Base-by-base conservation (phyloP, 768 basidiomycete species). In the Suillus fuscotomentosus region DNA sequence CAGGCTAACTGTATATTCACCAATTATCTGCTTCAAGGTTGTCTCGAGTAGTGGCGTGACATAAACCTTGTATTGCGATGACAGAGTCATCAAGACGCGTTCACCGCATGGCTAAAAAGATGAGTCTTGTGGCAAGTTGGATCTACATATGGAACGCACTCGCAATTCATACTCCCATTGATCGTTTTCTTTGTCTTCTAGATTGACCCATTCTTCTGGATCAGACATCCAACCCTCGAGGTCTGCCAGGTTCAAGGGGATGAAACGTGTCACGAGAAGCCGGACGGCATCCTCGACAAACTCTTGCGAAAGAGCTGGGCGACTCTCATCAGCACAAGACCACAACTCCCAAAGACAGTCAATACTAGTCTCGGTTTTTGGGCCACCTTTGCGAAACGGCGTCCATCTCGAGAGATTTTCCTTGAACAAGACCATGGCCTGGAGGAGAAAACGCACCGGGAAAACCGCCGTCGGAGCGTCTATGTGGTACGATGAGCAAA, bases 111-210 rank as follows among this genome's bases (percentile, higher is more conserved):
- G 89, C 97, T 98, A 65, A 11, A 43, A 22, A 48, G 20, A 17
- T 60, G 70, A 34, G 65, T 24, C 47, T 53, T 48, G 2, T 15
- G 14, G 60, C 6, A n/a, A 36, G 31, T 2, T 45, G 42, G 22
- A 65, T 27, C 64, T 63, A 48, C 51, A n/a, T 39, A 53, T 2
- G 65, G 42, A 42, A 76, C 89, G 36, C 70, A 97, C 95, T 67
- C 97, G 84, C 65, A 97, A 86, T 70, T 97, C 94, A 70, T 85
- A 98, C 70, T 95, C 90, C 95, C 96, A 98, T 63, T 92, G 87
- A 45, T 96, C 95, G 50, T 88, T 91, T 67, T 95, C 94, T 67
- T 88, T 89, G 64, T 94, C 94, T 75, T 98, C 95, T 11, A 86
- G 76, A 65, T 94, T 92, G 13, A 97, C 85, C 94, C 95, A 99